Percentiles rank a stretch among this genome's conserved stretches.
phyloP scores from a whole-genome alignment of 1,284 basidiomycete species.

The Ustilago crameri region DNA sequence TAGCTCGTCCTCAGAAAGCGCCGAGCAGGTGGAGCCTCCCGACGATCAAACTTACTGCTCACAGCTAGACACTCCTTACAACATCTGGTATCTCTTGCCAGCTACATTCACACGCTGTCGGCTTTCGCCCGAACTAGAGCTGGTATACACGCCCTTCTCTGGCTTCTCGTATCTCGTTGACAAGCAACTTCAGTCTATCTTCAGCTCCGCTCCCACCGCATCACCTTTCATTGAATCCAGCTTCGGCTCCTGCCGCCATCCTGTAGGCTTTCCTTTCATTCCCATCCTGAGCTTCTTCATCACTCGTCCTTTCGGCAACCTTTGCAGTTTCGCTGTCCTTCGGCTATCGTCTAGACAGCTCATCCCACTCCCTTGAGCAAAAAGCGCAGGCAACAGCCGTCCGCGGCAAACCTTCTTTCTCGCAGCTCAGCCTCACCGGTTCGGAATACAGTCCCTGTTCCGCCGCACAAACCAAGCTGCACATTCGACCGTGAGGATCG shows the following conservation, averaged over 20 bases:
- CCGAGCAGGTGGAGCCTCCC: not conserved
- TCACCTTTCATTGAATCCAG: not conserved
- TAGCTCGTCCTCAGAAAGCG: too few species aligned
- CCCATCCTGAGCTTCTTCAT: not conserved
- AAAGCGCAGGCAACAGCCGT: constrained; percentile 1
- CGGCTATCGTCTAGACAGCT: not conserved
- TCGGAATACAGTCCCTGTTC: too few species aligned
- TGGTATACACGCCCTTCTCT: constrained; percentile 2
- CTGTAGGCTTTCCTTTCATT: constrained; percentile 5
- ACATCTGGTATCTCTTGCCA: not conserved
- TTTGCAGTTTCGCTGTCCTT: not conserved
- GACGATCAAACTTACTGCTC: not conserved
- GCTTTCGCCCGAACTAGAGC: not conserved
- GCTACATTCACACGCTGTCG: not conserved
- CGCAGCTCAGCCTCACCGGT: too few species aligned
- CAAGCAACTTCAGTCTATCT: not conserved
- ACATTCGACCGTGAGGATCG: too few species aligned
- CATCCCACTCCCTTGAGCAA: not conserved
- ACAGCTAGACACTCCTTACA: not conserved
- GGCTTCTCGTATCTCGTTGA: not conserved
- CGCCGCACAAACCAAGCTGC: too few species aligned
- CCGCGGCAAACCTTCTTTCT: not conserved
- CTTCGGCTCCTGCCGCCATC: not conserved
- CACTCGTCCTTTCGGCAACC: not conserved
- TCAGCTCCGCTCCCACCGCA: too few species aligned